Percentiles rank a stretch among this genome's conserved stretches.
These are phyloP conservation scores for Microbotryum silenes-acaulis DNA, from an alignment of 1,284 basidiomycete genomes.

Conservation along the genomic window DNA sequence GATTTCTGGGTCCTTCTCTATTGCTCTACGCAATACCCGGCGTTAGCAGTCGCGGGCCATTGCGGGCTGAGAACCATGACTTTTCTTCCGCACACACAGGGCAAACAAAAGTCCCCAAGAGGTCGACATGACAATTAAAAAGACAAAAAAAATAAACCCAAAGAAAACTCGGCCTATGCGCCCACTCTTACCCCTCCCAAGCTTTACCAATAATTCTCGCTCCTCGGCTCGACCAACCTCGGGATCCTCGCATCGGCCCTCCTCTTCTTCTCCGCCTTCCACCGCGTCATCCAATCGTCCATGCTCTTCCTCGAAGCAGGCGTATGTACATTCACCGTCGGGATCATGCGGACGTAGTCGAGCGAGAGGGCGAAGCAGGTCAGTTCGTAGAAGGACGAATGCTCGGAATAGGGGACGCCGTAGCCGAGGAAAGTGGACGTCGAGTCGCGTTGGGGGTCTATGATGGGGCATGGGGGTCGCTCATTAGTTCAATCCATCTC, in stretches of 20 bases:
- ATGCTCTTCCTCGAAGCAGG: constrained; percentile 61
- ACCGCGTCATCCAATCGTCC: constrained; percentile 74
- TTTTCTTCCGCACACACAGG: too few relatives aligned
- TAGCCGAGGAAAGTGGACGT: constrained; percentile 32
- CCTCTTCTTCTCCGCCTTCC: constrained; percentile 71
- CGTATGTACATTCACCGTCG: constrained; percentile 88
- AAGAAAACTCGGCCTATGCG: not conserved
- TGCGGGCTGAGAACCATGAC: too few relatives aligned
- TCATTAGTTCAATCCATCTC: not conserved
- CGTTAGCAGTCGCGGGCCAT: too few relatives aligned
- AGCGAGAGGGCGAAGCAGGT: constrained; percentile 86
- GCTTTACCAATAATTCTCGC: constrained; percentile 22
- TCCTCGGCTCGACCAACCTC: constrained; percentile 13
- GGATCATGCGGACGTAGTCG: constrained; percentile 76
- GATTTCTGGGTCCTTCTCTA: too few relatives aligned
- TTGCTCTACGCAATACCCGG: too few relatives aligned
- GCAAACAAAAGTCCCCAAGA: too few relatives aligned
- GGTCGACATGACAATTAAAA: too few relatives aligned
- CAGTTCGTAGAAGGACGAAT: constrained; percentile 80
- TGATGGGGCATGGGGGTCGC: too few relatives aligned
- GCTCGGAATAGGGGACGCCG: constrained; percentile 88
- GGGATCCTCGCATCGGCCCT: constrained; percentile 46
- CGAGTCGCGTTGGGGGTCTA: constrained; percentile 35
- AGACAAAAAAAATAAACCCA: not conserved
- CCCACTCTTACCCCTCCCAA: not conserved